Base-by-base conservation (phyloP, 352 stramenopile species). In the Phytophthora parvispora region DNA sequence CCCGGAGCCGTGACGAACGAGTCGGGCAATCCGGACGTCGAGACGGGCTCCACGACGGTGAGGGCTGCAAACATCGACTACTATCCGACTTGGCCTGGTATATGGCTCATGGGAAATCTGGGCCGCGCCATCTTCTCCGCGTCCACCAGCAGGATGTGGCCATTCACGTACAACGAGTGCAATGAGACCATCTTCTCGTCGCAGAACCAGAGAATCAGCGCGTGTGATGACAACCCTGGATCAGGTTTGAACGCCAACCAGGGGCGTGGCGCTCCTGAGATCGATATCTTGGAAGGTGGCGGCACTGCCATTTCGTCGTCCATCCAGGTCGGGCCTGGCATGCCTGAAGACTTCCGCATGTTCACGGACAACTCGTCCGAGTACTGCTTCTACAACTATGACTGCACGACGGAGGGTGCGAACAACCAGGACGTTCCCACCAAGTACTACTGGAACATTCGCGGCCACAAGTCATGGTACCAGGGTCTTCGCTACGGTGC, bases 151-250 rank as follows among this genome's bases (percentile, higher is more conserved):
- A 91, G 93, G 62, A 87, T 97, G 53, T 98, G 95, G 95, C 95
- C 95, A 3, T 99, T 91, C 84, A 94, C 78, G 48, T 98, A 97
- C 73, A 83, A 98, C 63, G 81, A 76, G 38, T 99, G 95, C 67
- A 72, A 98, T 73, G 49, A 74, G 34, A 66, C 64, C 20, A 53
- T 74, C 2, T 69, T 75, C 42, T 47, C 56, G 15, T 62, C 64
- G 29, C 45, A 63, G 27, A 78, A 81, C 51, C 77, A 83, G 54
- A 49, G 67, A 7, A 79, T 85, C 59, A 81, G 62, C 9, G 95
- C 84, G 2, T 99, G 95, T 67, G 93, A 98, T 65, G 60, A 70
- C 24, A 81, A 84, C 31, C 92, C 95, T 64, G 93, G 97, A 57
- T 97, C 81, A 67, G 93, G 91, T 8, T 71, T 99, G 72, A 84